Evolutionary conservation across 805 yeast species (phyloP), one percentile per base, ranked within the genome.

Genomic region (Grigorovia humatica): DNA sequence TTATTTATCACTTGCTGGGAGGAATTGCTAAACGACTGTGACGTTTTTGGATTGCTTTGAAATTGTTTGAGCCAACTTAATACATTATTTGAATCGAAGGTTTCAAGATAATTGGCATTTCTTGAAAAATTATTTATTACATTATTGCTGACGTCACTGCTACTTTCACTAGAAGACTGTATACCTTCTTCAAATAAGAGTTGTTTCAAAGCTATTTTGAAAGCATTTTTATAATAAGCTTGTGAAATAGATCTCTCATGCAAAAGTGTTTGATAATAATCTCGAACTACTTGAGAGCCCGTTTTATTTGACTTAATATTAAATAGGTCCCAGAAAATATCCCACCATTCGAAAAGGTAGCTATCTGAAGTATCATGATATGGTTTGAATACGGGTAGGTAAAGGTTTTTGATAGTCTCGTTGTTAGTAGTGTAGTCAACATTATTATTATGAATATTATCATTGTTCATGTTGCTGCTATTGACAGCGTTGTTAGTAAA

Each of bases 281-380:
- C 86, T 46, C 79, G 77, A 2, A 93, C 91, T 52, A 78, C 70
- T 2, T 74, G 70, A 3, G 85, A 78, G 13, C 82, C 80, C 15
- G 80, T 83, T 53, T 82, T 72, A 55, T 78, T 81, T 44, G 87
- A 81, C 59, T 88, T 76, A 2, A 95, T 95, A 6, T 85, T 85
- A 68, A 84, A 87, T 30, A 88, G 82, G 64, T 89, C 96, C 96
- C 96, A 90, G 65, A 89, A 90, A 17, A 90, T 81, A 72, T 82
- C 88, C 96, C 96, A 89, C 97, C 97, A 89, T 66, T 90, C 97
- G 61, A 80, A 83, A 23, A 89, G 70, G 61, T 88, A 89, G 7
- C 96, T 93, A 59, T 83, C 87, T 0, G 95, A 93, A 1, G 95
- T 84, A 62, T 88, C 93, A 76, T 61, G 66, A 32, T 4, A 57